These are phyloP conservation scores for Aspergillus chevalieri DNA, from an alignment of 2,329 filamentous ascomycete species.

Conservation along the genomic window DNA sequence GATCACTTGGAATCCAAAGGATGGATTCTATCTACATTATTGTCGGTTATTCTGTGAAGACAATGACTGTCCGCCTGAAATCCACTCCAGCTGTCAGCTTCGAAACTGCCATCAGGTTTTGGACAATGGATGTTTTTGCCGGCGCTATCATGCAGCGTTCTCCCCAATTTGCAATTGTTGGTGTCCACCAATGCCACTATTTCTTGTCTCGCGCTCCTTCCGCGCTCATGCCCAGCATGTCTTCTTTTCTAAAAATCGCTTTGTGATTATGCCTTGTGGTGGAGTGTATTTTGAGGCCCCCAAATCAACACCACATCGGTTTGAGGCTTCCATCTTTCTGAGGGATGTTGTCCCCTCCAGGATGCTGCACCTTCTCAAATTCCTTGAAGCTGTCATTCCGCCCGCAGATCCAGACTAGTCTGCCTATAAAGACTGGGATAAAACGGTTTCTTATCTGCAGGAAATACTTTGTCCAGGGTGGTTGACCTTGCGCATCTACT, in stretches of 20 bases:
- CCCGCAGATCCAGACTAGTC: neutral
- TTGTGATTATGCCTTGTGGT: slow-evolving; percentile 1
- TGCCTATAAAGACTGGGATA: slow-evolving; percentile 1
- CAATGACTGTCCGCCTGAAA: neutral
- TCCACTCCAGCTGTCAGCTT: neutral
- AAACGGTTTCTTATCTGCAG: slow-evolving; percentile 1
- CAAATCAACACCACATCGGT: neutral
- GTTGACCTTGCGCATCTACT: neutral
- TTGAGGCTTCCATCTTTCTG: slow-evolving; percentile 1
- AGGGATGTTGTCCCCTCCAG: slow-evolving; percentile 1
- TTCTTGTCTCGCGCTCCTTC: neutral
- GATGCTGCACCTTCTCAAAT: slow-evolving; percentile 1
- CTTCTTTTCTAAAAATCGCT: slow-evolving; percentile 1
- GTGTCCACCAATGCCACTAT: neutral
- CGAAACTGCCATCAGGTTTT: slow-evolving; percentile 1
- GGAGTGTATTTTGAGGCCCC: neutral
- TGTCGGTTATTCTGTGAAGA: neutral
- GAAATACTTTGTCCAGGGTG: neutral
- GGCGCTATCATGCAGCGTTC: neutral
- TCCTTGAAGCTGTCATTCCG: neutral
- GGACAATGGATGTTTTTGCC: neutral
- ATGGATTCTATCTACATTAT: slow-evolving; percentile 1
- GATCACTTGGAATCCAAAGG: neutral
- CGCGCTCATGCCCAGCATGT: neutral
- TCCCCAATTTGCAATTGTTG: neutral